A percentile compares a stretch with the other conserved stretches of the same genome.
Evolutionary conservation across 371 early-diverging fungal genomes (phyloP).

Genomic region (Umbelopsis sp.): DNA sequence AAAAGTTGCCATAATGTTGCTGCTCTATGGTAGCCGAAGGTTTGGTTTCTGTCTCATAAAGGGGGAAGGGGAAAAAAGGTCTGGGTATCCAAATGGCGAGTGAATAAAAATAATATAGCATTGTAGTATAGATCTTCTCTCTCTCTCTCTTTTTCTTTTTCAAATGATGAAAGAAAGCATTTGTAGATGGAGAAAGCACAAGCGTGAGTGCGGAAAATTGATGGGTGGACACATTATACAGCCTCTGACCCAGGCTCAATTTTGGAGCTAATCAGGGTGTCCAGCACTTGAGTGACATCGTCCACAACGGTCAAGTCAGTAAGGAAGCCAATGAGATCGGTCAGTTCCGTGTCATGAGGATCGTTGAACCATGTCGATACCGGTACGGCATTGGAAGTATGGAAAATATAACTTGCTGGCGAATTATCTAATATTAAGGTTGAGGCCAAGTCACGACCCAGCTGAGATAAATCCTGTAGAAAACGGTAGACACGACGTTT

Average conservation of each 20-base stretch:
- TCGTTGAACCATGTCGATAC: conserved; percentile 62
- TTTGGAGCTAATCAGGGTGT: conserved; percentile 12
- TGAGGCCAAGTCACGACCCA: conserved; percentile 69
- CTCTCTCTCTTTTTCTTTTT: not conserved
- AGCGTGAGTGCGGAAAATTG: too few relatives aligned
- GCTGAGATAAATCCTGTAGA: conserved; percentile 57
- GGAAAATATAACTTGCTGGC: conserved; percentile 58
- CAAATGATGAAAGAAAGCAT: not conserved
- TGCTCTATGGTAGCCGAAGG: not conserved
- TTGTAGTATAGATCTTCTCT: not conserved
- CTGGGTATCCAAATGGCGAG: conserved; percentile 15
- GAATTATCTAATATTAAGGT: conserved; percentile 76
- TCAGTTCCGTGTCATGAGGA: conserved; percentile 55
- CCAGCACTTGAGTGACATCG: conserved; percentile 18
- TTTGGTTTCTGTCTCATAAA: not conserved
- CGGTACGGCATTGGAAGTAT: conserved; percentile 60
- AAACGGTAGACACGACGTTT: too few relatives aligned
- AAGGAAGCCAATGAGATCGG: conserved; percentile 48
- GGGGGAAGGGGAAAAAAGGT: not conserved
- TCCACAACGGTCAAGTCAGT: conserved; percentile 6
- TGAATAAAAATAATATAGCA: conserved; percentile 11
- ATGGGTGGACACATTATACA: not conserved
- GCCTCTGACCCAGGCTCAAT: not conserved
- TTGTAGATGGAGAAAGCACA: not conserved
- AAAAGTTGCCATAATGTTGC: too few relatives aligned